A percentile compares a stretch with the other conserved stretches of the same genome.
Evolutionary conservation across 1,139 yeast genomes (phyloP).

Genomic region (Suhomyces terraborum): DNA sequence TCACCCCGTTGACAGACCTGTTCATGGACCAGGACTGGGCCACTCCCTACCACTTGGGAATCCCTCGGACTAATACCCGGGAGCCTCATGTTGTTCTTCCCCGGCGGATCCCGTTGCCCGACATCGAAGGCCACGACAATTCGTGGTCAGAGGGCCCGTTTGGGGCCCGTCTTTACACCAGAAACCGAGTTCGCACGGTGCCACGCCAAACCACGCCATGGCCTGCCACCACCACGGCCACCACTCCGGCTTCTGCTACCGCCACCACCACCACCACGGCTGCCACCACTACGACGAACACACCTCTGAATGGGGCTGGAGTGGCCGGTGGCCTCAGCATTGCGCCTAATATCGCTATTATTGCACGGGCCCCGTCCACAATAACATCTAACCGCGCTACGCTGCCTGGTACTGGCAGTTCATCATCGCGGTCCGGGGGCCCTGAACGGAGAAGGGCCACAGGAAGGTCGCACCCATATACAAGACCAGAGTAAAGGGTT

Average conservation of each 20-base stretch:
- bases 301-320: too few species aligned
- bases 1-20: constrained; percentile 48
- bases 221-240: constrained; percentile 1
- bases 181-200: constrained; percentile 1
- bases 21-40: constrained; percentile 44
- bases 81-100: constrained; percentile 26
- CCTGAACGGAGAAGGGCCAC: constrained; percentile 33
- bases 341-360: neutral
- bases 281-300: too few species aligned
- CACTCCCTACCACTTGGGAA: constrained; percentile 22
- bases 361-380: neutral
- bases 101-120: constrained; percentile 34
- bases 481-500: constrained; percentile 26
- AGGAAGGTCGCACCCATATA: constrained; percentile 34
- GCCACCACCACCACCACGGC: neutral
- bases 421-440: constrained; percentile 24
- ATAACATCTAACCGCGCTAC: neutral
- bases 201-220: constrained; percentile 5
- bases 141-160: neutral
- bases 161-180: neutral
- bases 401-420: neutral
- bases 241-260: neutral
- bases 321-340: neutral
- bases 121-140: constrained; percentile 1
- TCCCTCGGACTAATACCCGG: constrained; percentile 8